Conservation (phyloP, 306 rosid genomes). For the Astragalus membranaceus region DNA sequence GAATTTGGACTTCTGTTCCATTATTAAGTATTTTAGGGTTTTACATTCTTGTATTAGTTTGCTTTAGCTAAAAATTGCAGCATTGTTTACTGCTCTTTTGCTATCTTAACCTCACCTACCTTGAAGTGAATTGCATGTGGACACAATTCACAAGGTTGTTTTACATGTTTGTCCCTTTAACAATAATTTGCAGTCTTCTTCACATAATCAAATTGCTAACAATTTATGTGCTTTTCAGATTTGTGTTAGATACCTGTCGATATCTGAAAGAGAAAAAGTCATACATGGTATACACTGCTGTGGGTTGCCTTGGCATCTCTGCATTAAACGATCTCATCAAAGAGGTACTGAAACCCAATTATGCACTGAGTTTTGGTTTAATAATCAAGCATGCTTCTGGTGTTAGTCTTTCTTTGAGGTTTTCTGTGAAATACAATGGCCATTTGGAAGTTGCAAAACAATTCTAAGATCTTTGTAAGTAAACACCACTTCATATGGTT, state of each 20-base stretch:
- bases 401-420: neutral
- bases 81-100: neutral
- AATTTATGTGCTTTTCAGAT: conserved; percentile 39
- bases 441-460: neutral
- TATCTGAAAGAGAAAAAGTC: conserved; percentile 72
- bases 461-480: neutral
- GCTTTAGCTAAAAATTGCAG: neutral
- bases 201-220: neutral
- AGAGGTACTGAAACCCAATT: conserved; percentile 50
- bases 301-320: conserved; percentile 71
- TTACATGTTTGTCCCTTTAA: neutral
- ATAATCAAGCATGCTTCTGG: neutral
- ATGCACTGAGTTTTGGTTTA: neutral
- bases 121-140: neutral
- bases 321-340: conserved; percentile 62
- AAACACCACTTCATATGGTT: neutral
- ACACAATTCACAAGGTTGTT: neutral
- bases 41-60: neutral
- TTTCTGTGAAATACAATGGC: conserved; percentile 3
- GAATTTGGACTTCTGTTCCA: neutral
- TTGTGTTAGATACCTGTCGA: conserved; percentile 64
- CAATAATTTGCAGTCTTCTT: neutral
- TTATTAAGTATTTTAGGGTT: neutral
- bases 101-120: conserved; percentile 1
- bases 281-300: conserved; percentile 74